Conservation (phyloP, 1,139 yeast species). For the Pichia sp. region DNA sequence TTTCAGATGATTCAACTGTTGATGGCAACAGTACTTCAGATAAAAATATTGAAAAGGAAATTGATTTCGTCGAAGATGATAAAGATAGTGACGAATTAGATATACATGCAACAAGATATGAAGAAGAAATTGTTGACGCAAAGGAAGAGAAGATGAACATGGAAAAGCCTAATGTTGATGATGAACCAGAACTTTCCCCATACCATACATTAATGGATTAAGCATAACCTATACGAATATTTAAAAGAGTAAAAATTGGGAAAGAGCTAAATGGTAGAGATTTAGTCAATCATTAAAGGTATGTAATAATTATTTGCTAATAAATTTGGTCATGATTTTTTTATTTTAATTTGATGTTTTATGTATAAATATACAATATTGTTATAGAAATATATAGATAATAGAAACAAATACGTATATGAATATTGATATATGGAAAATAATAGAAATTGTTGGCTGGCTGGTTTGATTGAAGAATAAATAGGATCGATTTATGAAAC, state of each 20-base stretch:
- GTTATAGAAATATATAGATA: no score
- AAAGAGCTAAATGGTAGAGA: no score
- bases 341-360: no score
- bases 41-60: not conserved
- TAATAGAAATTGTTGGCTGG: no score
- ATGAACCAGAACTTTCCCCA: not conserved
- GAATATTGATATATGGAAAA: not conserved
- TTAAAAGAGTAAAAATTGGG: no score
- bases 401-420: not conserved
- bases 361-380: not conserved
- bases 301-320: no score
- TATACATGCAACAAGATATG: not conserved
- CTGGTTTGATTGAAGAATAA: no score
- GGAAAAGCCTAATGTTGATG: not conserved
- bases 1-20: not conserved
- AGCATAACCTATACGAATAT: no score
- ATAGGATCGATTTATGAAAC: not conserved
- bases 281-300: no score
- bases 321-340: no score
- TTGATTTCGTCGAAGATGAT: not conserved
- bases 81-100: not conserved
- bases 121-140: not conserved
- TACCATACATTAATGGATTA: not conserved
- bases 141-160: not conserved
- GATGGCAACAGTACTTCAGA: no score